Evolutionary conservation across 805 yeast species (phyloP).

Genomic region (Wickerhamiella hasegawae): DNA sequence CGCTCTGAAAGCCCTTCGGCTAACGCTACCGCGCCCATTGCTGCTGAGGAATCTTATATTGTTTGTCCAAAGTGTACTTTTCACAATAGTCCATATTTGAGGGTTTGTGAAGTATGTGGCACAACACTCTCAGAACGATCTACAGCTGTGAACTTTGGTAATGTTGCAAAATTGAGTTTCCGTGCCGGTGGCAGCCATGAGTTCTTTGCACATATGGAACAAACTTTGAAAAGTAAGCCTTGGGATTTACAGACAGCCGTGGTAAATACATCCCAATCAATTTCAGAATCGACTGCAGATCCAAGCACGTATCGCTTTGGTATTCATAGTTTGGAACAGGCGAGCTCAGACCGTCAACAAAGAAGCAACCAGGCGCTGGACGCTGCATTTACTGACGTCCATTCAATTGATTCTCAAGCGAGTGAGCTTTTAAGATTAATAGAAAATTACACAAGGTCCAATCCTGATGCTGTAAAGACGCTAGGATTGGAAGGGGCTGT

Average conservation of each 20-base stretch:
- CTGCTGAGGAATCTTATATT: slow-evolving; percentile 6
- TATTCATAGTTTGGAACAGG: slow-evolving; percentile 49
- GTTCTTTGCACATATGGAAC: slow-evolving; percentile 30
- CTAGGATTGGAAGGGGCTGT: slow-evolving; percentile 21
- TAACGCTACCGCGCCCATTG: background rate
- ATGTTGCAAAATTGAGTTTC: slow-evolving; percentile 50
- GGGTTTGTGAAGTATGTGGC: slow-evolving; percentile 80
- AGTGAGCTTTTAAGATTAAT: slow-evolving; percentile 50
- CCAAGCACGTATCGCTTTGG: no score
- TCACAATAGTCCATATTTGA: slow-evolving; percentile 63
- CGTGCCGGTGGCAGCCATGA: slow-evolving; percentile 48
- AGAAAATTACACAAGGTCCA: slow-evolving; percentile 17
- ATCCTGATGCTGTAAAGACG: slow-evolving; percentile 6
- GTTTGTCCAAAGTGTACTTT: slow-evolving; percentile 56
- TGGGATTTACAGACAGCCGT: no score
- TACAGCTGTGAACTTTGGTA: slow-evolving; percentile 6
- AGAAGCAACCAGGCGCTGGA: slow-evolving; percentile 46
- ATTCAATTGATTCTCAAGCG: slow-evolving; percentile 59
- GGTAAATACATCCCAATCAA: no score
- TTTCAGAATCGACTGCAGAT: no score
- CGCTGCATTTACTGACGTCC: slow-evolving; percentile 59
- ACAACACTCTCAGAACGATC: slow-evolving; percentile 26
- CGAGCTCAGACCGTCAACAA: slow-evolving; percentile 36
- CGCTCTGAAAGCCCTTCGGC: slow-evolving; percentile 14
- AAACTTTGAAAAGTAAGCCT: background rate